Evolutionary conservation across 352 stramenopile species (phyloP).

Genomic region (Phytophthora vignae): DNA sequence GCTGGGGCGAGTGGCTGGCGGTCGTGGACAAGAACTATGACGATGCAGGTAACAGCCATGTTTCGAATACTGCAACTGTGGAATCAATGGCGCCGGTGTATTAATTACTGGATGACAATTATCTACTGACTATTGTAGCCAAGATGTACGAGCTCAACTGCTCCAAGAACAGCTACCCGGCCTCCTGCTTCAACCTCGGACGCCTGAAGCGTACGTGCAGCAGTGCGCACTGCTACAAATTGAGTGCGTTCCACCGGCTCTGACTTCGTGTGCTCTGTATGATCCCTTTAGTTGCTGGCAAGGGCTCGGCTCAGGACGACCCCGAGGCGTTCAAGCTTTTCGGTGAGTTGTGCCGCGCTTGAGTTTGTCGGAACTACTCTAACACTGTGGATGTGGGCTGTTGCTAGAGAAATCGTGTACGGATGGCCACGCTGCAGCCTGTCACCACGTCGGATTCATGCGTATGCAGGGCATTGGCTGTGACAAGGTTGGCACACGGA

Average conservation of each 20-base stretch:
- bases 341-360: conserved; percentile 40
- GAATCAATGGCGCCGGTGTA: not conserved
- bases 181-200: conserved; percentile 90
- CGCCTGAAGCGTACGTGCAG: conserved; percentile 70
- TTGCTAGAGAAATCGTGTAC: conserved; percentile 77
- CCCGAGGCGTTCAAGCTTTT: conserved; percentile 74
- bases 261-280: not conserved
- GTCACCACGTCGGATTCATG: conserved; percentile 90
- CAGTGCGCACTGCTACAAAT: not conserved
- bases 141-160: conserved; percentile 88
- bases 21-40: conserved; percentile 90
- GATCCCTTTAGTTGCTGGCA: conserved; percentile 67
- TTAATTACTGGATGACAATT: not conserved
- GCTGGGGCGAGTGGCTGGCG: conserved; percentile 86
- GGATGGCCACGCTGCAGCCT: conserved; percentile 76
- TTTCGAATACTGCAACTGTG: not conserved
- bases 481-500: conserved; percentile 54
- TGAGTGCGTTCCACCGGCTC: not conserved
- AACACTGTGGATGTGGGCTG: not conserved
- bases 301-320: conserved; percentile 79
- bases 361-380: not conserved
- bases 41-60: conserved; percentile 50
- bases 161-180: conserved; percentile 78
- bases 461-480: conserved; percentile 75
- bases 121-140: conserved; percentile 36